Conservation (phyloP, 2,329 filamentous ascomycete species). For the Neofusicoccum sp. region DNA sequence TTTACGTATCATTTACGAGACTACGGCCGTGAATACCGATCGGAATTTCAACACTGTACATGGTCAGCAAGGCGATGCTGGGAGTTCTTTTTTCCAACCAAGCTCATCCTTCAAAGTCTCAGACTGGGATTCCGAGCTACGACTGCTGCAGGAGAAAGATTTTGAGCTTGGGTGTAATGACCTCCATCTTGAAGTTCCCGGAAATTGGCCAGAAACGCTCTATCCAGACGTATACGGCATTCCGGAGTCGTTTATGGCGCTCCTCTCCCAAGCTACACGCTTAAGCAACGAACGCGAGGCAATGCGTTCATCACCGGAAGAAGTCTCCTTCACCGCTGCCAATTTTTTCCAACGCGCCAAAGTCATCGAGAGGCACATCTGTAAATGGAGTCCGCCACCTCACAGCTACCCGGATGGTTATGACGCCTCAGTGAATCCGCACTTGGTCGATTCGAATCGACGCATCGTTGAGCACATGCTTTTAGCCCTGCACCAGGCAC, state of each 20-base stretch:
- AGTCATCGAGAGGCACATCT: not conserved
- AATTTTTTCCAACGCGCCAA: not conserved
- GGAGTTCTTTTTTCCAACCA: not conserved
- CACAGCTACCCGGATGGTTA: conserved; percentile 9
- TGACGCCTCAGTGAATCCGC: conserved; percentile 26
- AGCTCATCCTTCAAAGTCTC: not conserved
- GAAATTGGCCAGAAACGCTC: conserved; percentile 21
- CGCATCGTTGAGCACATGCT: conserved; percentile 33
- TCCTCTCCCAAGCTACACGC: conserved; percentile 48
- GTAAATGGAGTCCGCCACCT: not conserved
- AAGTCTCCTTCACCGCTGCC: no score
- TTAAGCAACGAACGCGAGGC: conserved; percentile 38
- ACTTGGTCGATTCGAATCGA: not conserved
- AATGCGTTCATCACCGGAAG: not conserved
- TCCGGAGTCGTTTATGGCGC: conserved; percentile 47
- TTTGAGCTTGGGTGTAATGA: conserved; percentile 34
- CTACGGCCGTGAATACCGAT: conserved; percentile 32
- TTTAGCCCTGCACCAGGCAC: conserved; percentile 42
- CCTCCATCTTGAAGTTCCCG: conserved; percentile 33
- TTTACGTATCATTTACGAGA: conserved; percentile 51
- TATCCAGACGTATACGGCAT: conserved; percentile 48
- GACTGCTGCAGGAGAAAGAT: not conserved
- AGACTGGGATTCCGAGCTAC: not conserved
- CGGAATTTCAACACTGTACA: not conserved
- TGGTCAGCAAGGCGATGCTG: no score